These are phyloP conservation scores for Phycomyces blakesleeanus DNA, from an alignment of 192 early-diverging fungal genomes.

Conservation along the genomic window DNA sequence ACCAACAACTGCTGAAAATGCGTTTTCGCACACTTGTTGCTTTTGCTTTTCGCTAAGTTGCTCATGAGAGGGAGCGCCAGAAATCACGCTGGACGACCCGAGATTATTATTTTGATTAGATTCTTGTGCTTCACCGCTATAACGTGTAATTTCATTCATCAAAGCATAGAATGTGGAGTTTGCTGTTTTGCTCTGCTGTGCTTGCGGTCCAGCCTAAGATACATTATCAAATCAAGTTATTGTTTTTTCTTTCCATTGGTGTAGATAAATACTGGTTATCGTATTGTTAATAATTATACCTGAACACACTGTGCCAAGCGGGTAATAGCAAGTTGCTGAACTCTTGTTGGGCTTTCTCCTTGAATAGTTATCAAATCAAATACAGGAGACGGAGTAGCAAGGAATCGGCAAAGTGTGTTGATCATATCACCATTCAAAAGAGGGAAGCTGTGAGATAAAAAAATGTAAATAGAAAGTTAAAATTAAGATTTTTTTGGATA, in stretches of 20 bases:
- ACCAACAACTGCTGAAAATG: constrained; percentile 50
- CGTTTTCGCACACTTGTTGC: constrained; percentile 48
- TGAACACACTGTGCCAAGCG: constrained; percentile 49
- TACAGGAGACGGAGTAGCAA: constrained; percentile 50
- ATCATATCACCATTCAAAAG: constrained; percentile 38
- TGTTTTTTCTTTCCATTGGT: too few species aligned
- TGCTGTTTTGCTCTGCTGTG: constrained; percentile 24
- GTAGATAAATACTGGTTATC: too few species aligned
- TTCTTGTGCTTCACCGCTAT: constrained; percentile 16
- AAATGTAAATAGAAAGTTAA: too few species aligned
- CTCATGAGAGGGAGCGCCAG: constrained; percentile 17
- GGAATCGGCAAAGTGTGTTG: constrained; percentile 44
- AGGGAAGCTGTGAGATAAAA: constrained; percentile 31
- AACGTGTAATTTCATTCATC: constrained; percentile 35
- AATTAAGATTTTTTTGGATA: too few species aligned
- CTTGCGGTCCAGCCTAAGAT: constrained; percentile 27
- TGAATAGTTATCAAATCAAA: constrained; percentile 41
- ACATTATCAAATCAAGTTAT: too few species aligned
- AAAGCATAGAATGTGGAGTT: constrained; percentile 36
- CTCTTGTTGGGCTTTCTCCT: constrained; percentile 13
- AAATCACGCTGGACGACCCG: background rate
- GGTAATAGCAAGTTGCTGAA: constrained; percentile 46
- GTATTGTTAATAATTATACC: constrained; percentile 18
- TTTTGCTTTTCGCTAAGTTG: constrained; percentile 37
- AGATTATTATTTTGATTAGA: background rate